Percentiles rank a stretch among this genome's conserved stretches.
phyloP scores from a whole-genome alignment of 1,284 basidiomycete species.

The Macrocystidia cucumis region DNA sequence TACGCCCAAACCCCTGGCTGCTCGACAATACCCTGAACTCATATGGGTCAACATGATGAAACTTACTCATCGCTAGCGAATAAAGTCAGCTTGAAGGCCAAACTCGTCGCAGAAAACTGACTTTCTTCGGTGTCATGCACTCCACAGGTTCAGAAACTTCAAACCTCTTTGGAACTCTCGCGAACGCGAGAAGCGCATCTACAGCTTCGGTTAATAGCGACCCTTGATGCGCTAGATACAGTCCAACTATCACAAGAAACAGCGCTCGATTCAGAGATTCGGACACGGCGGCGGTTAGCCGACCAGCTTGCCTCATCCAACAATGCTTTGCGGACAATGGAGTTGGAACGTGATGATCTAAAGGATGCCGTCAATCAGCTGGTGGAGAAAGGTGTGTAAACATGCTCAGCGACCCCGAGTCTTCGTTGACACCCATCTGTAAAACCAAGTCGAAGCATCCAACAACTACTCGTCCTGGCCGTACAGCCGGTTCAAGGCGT shows the following conservation, averaged over 20 bases:
- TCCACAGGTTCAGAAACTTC: too few species aligned
- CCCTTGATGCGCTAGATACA: slow-evolving; percentile 45
- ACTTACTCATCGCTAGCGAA: too few species aligned
- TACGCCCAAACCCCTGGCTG: too few species aligned
- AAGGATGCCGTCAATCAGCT: slow-evolving; percentile 44
- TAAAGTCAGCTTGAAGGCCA: too few species aligned
- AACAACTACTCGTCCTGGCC: slow-evolving; percentile 45
- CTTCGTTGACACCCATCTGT: too few species aligned
- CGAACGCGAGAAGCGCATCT: too few species aligned
- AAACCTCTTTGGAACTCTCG: too few species aligned
- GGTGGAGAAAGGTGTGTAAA: slow-evolving; percentile 47
- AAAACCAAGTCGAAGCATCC: slow-evolving; percentile 47
- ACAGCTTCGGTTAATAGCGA: slow-evolving; percentile 38
- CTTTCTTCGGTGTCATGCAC: too few species aligned
- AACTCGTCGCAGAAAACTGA: too few species aligned
- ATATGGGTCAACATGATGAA: too few species aligned
- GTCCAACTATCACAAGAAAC: slow-evolving; percentile 28
- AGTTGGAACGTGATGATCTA: slow-evolving; percentile 45
- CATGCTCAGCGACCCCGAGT: background rate
- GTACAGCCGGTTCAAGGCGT: slow-evolving; percentile 36
- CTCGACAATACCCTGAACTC: too few species aligned
- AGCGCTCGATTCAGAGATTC: slow-evolving; percentile 31
- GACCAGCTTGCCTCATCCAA: slow-evolving; percentile 29
- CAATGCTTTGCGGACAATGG: slow-evolving; percentile 24
- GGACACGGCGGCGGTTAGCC: slow-evolving; percentile 27